Evolutionary conservation across 1,139 yeast species (phyloP).

Genomic region (Saccharomyces hybrid): DNA sequence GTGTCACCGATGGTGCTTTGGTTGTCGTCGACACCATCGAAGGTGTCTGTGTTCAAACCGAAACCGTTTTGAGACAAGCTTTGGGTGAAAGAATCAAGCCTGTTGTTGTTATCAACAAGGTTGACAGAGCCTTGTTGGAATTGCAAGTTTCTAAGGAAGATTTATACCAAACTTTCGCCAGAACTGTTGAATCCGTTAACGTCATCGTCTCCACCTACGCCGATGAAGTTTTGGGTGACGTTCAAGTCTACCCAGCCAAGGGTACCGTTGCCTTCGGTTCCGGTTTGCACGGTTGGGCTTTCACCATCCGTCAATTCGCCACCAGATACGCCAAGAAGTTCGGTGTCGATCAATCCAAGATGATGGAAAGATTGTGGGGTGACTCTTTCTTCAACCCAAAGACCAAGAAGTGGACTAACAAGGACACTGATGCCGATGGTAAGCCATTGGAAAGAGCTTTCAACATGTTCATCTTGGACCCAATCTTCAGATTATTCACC

Average conservation of each 20-base stretch:
- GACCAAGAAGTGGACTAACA: constrained; percentile 99
- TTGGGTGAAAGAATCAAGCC: constrained; percentile 99
- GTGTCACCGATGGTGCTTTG: constrained; percentile 99
- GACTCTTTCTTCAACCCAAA: constrained; percentile 99
- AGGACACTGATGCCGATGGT: constrained; percentile 93
- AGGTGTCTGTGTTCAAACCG: constrained; percentile 99
- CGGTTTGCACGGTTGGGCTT: constrained; percentile 99
- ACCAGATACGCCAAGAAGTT: constrained; percentile 97
- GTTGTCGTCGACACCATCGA: constrained; percentile 98
- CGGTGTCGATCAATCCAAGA: constrained; percentile 96
- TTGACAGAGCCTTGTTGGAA: constrained; percentile 98
- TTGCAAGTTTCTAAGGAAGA: constrained; percentile 98
- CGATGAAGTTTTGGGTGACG: constrained; percentile 88
- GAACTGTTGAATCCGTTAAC: constrained; percentile 99
- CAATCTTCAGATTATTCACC: constrained; percentile 94
- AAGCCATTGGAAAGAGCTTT: constrained; percentile 96
- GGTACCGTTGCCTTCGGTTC: constrained; percentile 99
- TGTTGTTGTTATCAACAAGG: constrained; percentile 96
- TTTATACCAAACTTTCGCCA: constrained; percentile 93
- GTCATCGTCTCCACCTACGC: constrained; percentile 94
- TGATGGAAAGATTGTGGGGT: constrained; percentile 99
- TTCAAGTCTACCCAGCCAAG: constrained; percentile 96
- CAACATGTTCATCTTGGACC: constrained; percentile 98
- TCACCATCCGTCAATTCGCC: constrained; percentile 99
- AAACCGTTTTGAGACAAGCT: constrained; percentile 98